Evolutionary conservation across 1,284 basidiomycete species (phyloP), one percentile per base, ranked within the genome.

Genomic region (Schizopora paradoxa): DNA sequence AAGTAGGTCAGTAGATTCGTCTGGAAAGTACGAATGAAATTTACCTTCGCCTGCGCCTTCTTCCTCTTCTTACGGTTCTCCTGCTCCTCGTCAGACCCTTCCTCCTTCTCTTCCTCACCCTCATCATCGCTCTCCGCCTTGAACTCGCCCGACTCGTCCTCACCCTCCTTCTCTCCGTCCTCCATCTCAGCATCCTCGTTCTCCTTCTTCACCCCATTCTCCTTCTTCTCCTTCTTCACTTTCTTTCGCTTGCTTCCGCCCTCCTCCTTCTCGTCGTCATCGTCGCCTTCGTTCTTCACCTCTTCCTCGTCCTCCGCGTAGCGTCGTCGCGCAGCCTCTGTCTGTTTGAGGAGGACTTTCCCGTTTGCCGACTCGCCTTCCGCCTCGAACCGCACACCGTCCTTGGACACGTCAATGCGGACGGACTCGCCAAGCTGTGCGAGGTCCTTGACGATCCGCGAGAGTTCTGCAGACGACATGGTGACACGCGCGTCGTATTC

Each of bases 321-420:
- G 62, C 65, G 66, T 64, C 63, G 59, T 57, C 63, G 57, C 45
- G 67, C 69, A 4, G 69, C 65, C 33, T 72, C 69, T 8, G 65
- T 70, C 49, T 89, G 91, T 66, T 91, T 91, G 40, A 99, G 68
- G 19, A 96, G 74, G 5, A 99, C 85, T 55, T 73, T 86, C 1
- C 93, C 95, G 48, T 90, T 93, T 8, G 95, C 95, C 5, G 93
- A 83, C 66, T 99, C 96, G 34, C 96, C 96, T 41, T 98, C 94
- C 36, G 84, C 80, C 7, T 81, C 78, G 65, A 99, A 99, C n/a
- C 90, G 77, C 14, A 98, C 87, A 35, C 95, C 96, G 62, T 99
- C 95, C 63, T 99, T 98, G 53, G 82, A 83, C 32, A 96, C 92
- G 57, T 98, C 93, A 62, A 99, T 96, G 50, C 91, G 86, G 49